A percentile compares a stretch with the other conserved stretches of the same genome.
Conservation (phyloP, 805 yeast species). For the Nadsonia fulvescens region DNA sequence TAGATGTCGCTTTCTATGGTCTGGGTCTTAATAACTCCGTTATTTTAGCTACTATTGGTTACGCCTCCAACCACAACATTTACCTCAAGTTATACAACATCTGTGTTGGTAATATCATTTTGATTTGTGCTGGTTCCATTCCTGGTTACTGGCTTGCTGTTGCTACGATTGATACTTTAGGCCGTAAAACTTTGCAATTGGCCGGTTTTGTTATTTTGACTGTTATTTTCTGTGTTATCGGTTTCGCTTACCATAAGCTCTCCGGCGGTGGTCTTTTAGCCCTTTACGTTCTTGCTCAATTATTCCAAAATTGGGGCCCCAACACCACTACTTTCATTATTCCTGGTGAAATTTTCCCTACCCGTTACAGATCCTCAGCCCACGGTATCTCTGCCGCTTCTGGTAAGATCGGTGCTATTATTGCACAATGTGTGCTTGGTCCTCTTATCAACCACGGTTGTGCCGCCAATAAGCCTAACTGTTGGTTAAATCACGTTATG, state of each 20-base stretch:
- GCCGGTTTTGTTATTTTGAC: constrained; percentile 40
- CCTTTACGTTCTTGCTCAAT: constrained; percentile 39
- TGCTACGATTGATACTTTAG: constrained; percentile 34
- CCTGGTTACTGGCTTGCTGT: constrained; percentile 47
- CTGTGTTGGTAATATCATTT: constrained; percentile 75
- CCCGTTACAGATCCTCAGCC: constrained; percentile 46
- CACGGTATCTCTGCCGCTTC: constrained; percentile 49
- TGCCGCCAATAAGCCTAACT: constrained; percentile 34
- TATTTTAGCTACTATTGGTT: constrained; percentile 29
- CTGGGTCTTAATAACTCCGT: constrained; percentile 38
- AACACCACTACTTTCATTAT: constrained; percentile 44
- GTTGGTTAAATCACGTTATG: constrained; percentile 87
- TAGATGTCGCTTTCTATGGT: constrained; percentile 49
- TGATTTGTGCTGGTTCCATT: constrained; percentile 78
- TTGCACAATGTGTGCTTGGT: constrained; percentile 31
- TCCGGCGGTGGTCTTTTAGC: constrained; percentile 24
- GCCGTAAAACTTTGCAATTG: constrained; percentile 40
- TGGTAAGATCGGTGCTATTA: constrained; percentile 48
- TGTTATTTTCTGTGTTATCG: constrained; percentile 35
- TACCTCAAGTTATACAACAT: constrained; percentile 30
- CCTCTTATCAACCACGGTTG: constrained; percentile 68
- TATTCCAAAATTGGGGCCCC: constrained; percentile 53
- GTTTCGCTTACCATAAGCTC: constrained; percentile 30
- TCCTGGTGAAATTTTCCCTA: constrained; percentile 52
- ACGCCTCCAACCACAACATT: constrained; percentile 49